Conservation (phyloP, 1,139 yeast species). For the Kurtzmaniella natalensis region DNA sequence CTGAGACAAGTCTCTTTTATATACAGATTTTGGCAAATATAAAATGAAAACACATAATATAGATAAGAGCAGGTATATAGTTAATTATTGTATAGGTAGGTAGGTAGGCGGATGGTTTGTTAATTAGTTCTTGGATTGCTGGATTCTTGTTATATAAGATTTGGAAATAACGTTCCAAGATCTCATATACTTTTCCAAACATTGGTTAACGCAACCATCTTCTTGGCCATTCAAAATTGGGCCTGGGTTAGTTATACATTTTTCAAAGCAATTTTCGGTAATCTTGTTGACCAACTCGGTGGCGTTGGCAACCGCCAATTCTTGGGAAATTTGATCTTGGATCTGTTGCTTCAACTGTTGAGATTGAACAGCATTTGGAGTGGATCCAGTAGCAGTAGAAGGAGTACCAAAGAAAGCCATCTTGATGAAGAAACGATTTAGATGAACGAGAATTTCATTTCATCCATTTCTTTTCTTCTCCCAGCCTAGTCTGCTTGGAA, state of each 20-base stretch:
- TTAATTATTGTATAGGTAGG: too few species aligned
- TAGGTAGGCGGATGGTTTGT: too few species aligned
- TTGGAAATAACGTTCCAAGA: constrained; percentile 85
- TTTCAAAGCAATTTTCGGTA: constrained; percentile 84
- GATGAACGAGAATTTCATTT: too few species aligned
- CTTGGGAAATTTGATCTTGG: constrained; percentile 72
- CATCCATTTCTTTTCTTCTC: too few species aligned
- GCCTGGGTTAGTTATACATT: constrained; percentile 61
- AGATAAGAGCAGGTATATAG: too few species aligned
- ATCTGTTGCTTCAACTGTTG: constrained; percentile 50
- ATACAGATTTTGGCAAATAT: too few species aligned
- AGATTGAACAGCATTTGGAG: constrained; percentile 15
- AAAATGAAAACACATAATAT: too few species aligned
- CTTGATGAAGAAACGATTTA: too few species aligned
- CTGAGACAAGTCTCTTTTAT: too few species aligned
- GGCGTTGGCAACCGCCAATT: constrained; percentile 85
- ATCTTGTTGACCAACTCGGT: constrained; percentile 80
- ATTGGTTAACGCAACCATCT: constrained; percentile 60
- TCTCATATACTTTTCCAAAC: constrained; percentile 84
- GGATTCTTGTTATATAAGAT: constrained; percentile 72
- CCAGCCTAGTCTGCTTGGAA: too few species aligned
- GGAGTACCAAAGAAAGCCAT: constrained; percentile 34
- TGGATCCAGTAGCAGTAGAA: constrained; percentile 16
- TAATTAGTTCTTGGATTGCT: constrained; percentile 15
- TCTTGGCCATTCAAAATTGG: constrained; percentile 28